Percentiles rank a stretch among this genome's conserved stretches.
Evolutionary conservation across 2,329 filamentous ascomycete genomes (phyloP).

Genomic region (Penicillium sp.): DNA sequence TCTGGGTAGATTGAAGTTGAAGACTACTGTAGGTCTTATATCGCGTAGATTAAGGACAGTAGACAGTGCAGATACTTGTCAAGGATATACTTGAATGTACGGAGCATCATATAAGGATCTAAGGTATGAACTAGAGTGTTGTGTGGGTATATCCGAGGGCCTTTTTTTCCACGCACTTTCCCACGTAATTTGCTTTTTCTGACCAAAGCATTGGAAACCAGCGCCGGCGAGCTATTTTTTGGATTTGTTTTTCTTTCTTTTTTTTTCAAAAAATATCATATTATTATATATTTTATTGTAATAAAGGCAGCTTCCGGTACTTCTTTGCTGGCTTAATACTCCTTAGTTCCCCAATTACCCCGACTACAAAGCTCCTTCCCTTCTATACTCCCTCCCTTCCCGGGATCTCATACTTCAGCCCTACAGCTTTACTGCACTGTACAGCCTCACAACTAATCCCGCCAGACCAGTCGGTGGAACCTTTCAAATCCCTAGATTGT

Average conservation of each 20-base stretch:
- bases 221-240: conserved; percentile 9
- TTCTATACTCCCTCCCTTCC: conserved; percentile 18
- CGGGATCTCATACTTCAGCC: conserved; percentile 22
- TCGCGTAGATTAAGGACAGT: too few relatives aligned
- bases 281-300: neutral
- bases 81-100: neutral
- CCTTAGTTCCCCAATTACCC: neutral
- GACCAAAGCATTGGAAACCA: conserved; percentile 22
- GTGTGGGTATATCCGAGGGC: too few relatives aligned
- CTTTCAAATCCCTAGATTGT: neutral
- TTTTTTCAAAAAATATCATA: neutral
- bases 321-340: neutral
- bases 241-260: conserved; percentile 6
- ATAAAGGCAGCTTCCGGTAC: neutral
- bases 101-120: too few relatives aligned
- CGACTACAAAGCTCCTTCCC: neutral
- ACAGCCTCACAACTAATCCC: conserved; percentile 2
- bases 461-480: neutral
- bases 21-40: too few relatives aligned
- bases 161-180: conserved; percentile 1
- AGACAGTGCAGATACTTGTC: too few relatives aligned
- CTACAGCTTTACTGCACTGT: conserved; percentile 14
- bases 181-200: neutral
- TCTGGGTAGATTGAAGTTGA: too few relatives aligned
- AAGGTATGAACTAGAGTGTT: too few relatives aligned